Evolutionary conservation across 2,329 filamentous ascomycete species (phyloP), one percentile per base, ranked within the genome.

Genomic region (Fusarium nanum): DNA sequence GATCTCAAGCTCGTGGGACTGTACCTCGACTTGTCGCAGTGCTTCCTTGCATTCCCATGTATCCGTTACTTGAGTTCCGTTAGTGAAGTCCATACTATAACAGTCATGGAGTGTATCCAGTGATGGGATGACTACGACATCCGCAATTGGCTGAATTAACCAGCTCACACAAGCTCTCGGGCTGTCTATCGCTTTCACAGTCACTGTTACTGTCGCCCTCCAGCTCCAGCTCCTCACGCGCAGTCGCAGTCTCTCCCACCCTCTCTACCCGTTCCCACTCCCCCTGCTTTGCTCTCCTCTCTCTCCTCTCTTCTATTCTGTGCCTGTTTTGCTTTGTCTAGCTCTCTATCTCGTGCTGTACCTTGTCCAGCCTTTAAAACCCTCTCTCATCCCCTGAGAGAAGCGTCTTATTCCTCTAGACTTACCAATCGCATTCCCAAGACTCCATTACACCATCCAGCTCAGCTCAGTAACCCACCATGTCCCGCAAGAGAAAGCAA

Each of bases 401-500:
- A 61, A 69, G 59, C 58, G 47, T 28, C 22, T 44, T 48, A 37
- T 22, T 41, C 54, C 42, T 27, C 30, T 56, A 23, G 41, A 50
- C 55, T 23, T 65, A 27, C 44, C 68, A 73, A 61, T 63, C 55
- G 62, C 54, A 64, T 57, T 47, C 23, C 52, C 22, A 9, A 44
- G 56, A 47, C 54, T 49, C 58, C 34, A 60, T 48, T 56, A 49
- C 57, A 72, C 25, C 62, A 53, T 32, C 10, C 42, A 48, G 47
- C 27, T 25, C 45, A 56, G 54, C 27, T 27, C 46, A 53, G 54
- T 49, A 56, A 48, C 50, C 34, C 34, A 79, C 61, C 67, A 86
- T 86, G 83, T 82, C 83, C 74, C 84, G 85, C 75, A 87, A 87
- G 84, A 84, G 84, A 81, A 85, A 85, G 81, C 82, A 84, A 73